phyloP scores from a whole-genome alignment of 129 eudicot genomes.

The Saussurea involucrata region DNA sequence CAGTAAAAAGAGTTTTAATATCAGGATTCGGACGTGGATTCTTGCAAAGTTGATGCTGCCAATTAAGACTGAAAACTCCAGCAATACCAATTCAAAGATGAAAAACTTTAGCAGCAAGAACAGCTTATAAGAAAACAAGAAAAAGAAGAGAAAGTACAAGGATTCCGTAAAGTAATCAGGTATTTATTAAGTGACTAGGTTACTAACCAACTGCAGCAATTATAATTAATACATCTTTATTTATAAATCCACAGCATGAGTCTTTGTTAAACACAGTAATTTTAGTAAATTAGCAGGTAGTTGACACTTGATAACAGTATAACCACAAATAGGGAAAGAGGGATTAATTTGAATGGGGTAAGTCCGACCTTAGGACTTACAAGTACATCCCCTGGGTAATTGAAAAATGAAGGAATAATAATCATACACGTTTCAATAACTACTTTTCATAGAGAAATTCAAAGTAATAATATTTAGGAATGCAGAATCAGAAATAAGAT shows the following conservation, averaged over 20 bases:
- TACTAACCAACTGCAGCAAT: neutral
- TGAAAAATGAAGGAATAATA: neutral
- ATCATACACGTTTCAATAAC: neutral
- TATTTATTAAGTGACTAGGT: neutral
- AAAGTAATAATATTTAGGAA: conserved; percentile 4
- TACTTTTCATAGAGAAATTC: neutral
- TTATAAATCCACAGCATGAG: neutral
- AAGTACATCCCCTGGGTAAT: neutral
- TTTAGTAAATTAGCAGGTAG: neutral
- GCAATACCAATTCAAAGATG: neutral
- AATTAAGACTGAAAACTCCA: conserved; percentile 60
- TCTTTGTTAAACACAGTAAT: neutral
- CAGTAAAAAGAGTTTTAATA: conserved; percentile 76
- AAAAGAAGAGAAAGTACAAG: neutral
- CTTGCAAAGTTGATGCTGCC: conserved; percentile 98
- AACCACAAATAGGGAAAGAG: neutral
- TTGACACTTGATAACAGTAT: neutral
- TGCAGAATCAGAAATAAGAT: neutral
- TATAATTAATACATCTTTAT: neutral
- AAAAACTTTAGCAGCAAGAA: neutral
- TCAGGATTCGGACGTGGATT: conserved; percentile 91
- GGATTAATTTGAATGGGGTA: neutral
- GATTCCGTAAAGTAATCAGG: neutral
- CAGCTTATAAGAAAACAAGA: neutral
- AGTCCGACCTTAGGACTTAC: neutral